Conservation (phyloP, 2,329 filamentous ascomycete genomes). For the Neocatenulostroma microsporum region DNA sequence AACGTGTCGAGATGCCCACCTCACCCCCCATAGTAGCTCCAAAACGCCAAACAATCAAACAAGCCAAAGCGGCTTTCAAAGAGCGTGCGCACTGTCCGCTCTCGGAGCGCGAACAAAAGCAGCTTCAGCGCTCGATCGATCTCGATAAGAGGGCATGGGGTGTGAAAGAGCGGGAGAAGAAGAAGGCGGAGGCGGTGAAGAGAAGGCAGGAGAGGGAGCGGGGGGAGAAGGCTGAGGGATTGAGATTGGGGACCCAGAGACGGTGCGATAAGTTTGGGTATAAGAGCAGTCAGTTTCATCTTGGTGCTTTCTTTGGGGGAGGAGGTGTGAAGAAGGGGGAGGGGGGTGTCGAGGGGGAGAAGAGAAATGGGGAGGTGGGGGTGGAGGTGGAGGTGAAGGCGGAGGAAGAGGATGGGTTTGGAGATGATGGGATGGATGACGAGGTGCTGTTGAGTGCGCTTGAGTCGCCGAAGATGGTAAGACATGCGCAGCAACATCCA, state of each 20-base stretch:
- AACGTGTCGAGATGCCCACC: too few species aligned
- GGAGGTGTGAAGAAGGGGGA: not conserved
- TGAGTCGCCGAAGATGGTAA: slow-evolving; percentile 5
- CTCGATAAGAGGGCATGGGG: slow-evolving; percentile 28
- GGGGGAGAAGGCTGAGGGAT: slow-evolving; percentile 12
- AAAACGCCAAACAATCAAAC: slow-evolving; percentile 30
- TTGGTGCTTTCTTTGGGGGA: slow-evolving; percentile 28
- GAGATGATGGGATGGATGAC: slow-evolving; percentile 26
- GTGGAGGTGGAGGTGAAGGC: not conserved
- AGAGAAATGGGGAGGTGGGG: not conserved
- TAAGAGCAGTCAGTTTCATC: slow-evolving; percentile 29
- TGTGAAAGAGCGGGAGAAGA: slow-evolving; percentile 27
- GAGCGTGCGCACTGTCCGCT: slow-evolving; percentile 25
- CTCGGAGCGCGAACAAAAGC: slow-evolving; percentile 25
- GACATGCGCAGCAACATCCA: not conserved
- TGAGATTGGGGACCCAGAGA: slow-evolving; percentile 25
- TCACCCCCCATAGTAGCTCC: too few species aligned
- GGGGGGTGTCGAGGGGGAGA: slow-evolving; percentile 1
- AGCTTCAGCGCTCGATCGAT: slow-evolving; percentile 27
- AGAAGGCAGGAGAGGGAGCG: slow-evolving; percentile 22
- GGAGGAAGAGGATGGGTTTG: slow-evolving; percentile 16
- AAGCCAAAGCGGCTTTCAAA: slow-evolving; percentile 31
- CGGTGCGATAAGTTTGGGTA: slow-evolving; percentile 28
- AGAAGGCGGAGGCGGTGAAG: slow-evolving; percentile 22
- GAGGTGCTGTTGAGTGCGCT: slow-evolving; percentile 23